Base-by-base conservation (phyloP, 805 yeast species). In the Candida piceae region DNA sequence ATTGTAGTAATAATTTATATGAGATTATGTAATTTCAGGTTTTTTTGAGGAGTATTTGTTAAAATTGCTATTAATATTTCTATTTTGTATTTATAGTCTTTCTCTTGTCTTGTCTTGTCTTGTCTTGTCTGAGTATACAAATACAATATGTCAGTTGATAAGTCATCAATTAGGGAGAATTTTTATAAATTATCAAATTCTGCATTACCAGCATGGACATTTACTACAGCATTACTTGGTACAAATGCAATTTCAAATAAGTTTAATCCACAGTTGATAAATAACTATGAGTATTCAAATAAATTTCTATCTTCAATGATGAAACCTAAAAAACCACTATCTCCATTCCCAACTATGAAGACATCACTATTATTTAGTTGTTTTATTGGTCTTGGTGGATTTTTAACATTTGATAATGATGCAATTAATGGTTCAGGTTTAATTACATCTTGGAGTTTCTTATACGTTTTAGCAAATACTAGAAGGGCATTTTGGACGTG, bases 391-490 rank as follows among this genome's bases (percentile, higher is more conserved):
- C 57, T 81, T 15, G 90, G 90, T 18, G 78, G 84, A 3, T 82
- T 76, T 66, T 81, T 88, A 66, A 72, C 82, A 28, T 68, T 69
- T 45, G 96, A 88, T 53, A 80, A 84, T 12, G 96, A 87, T 51
- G 60, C 76, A 16, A 70, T 72, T 31, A 79, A 84, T 59, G 96
- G 95, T 3, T 70, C 90, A 1, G 96, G 95, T 0, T 82, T 88
- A 52, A 65, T 73, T 6, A 67, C 76, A 49, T 94, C 93, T 2
- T 89, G 96, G 96, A 76, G 85, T 7, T 57, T 83, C 7, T 59
- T 88, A 40, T 89, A 85, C 51, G 53, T 81, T 40, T 55, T 88
- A 10, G 85, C 81, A 12, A 84, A 85, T 52, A 86, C 87, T 1
- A 70, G 69, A 27, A 70, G 76, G 6, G 66, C 84, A 10, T 32